phyloP scores from a whole-genome alignment of 768 basidiomycete species.

The Amanita polypyramis region DNA sequence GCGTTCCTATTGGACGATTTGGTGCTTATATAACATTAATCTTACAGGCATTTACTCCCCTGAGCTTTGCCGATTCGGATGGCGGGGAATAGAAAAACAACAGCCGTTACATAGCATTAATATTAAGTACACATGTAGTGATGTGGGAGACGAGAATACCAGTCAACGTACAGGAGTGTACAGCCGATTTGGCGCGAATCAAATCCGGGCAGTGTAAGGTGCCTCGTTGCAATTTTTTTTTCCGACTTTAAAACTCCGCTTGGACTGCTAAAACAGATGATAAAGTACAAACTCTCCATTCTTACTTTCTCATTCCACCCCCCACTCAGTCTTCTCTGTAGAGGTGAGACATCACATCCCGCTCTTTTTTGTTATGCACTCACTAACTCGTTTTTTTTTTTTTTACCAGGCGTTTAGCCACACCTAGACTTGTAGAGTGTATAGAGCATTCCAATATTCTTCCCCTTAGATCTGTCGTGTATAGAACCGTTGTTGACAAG shows the following conservation, averaged over 20 bases:
- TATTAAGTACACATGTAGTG: neutral
- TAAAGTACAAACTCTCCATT: neutral
- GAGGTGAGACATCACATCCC: neutral
- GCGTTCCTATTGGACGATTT: constrained; percentile 14
- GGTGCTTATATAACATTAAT: constrained; percentile 13
- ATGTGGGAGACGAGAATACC: neutral
- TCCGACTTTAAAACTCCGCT: constrained; percentile 5
- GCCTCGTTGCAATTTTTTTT: constrained; percentile 6
- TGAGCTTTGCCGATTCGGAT: constrained; percentile 35
- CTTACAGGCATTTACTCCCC: constrained; percentile 35
- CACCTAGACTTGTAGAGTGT: constrained; percentile 5
- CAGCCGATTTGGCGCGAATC: neutral
- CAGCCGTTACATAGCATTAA: neutral
- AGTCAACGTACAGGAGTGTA: neutral
- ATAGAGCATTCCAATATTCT: neutral
- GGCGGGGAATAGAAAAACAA: constrained; percentile 21
- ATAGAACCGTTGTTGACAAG: neutral
- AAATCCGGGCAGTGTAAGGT: no score
- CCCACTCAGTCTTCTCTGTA: constrained; percentile 10
- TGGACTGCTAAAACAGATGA: neutral
- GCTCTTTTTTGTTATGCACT: neutral
- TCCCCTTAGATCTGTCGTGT: neutral
- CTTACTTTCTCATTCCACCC: constrained; percentile 2
- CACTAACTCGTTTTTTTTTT: neutral
- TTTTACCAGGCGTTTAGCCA: constrained; percentile 4